Percentiles rank a stretch among this genome's conserved stretches.
phyloP scores from a whole-genome alignment of 345 rosid genomes.

The Lepidium didymum region DNA sequence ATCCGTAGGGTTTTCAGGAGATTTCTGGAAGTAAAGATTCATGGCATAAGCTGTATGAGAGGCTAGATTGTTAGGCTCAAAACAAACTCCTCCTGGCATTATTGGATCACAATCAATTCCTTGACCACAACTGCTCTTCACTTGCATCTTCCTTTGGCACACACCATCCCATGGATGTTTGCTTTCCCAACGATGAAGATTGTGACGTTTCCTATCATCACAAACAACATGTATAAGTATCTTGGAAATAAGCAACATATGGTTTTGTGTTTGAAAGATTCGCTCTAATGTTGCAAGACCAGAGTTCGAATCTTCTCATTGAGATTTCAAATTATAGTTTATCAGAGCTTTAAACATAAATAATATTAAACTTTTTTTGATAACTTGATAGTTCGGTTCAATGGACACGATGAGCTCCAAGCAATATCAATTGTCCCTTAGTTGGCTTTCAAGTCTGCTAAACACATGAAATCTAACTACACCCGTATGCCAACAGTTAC shows the following conservation, averaged over 20 bases:
- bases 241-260: not conserved
- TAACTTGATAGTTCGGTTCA: too few species aligned
- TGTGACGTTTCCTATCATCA: constrained; percentile 12
- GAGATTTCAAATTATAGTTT: too few species aligned
- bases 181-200: constrained; percentile 16
- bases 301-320: too few species aligned
- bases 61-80: constrained; percentile 57
- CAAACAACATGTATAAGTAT: not conserved
- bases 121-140: constrained; percentile 50
- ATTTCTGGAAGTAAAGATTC: constrained; percentile 62
- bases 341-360: too few species aligned
- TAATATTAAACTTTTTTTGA: too few species aligned
- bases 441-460: too few species aligned
- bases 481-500: too few species aligned
- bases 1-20: constrained; percentile 41
- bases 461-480: too few species aligned
- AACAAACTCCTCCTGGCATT: constrained; percentile 69
- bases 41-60: constrained; percentile 78
- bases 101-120: constrained; percentile 55
- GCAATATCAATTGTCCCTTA: too few species aligned
- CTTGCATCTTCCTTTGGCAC: constrained; percentile 49
- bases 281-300: too few species aligned
- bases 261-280: not conserved
- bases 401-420: too few species aligned
- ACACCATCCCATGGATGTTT: constrained; percentile 53